A percentile compares a stretch with the other conserved stretches of the same genome.
Evolutionary conservation across 768 basidiomycete species (phyloP).

Genomic region (Inosperma sp.): DNA sequence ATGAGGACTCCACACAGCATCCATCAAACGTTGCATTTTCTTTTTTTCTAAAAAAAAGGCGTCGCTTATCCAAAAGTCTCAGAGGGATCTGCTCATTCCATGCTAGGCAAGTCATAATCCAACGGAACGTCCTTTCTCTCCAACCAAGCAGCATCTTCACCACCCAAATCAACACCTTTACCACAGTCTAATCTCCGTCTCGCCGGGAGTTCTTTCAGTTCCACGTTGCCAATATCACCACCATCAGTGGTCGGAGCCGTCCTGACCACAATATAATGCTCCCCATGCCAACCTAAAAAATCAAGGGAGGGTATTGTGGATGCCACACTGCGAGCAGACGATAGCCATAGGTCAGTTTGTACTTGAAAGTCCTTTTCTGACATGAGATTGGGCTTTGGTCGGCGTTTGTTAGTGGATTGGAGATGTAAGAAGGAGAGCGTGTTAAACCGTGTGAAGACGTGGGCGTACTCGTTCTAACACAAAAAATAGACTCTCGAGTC

Average conservation of each 20-base stretch:
- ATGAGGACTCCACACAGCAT: no score
- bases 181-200: slow-evolving; percentile 57
- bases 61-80: no score
- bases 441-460: slow-evolving; percentile 43
- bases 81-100: slow-evolving; percentile 15
- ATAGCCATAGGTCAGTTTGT: slow-evolving; percentile 56
- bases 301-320: slow-evolving; percentile 48
- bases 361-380: slow-evolving; percentile 56
- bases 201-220: slow-evolving; percentile 58
- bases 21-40: no score
- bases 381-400: slow-evolving; percentile 54
- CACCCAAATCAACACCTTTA: slow-evolving; percentile 60
- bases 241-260: slow-evolving; percentile 12
- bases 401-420: slow-evolving; percentile 40
- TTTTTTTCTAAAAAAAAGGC: no score
- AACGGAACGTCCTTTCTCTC: slow-evolving; percentile 74
- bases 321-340: slow-evolving; percentile 49
- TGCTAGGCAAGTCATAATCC: slow-evolving; percentile 61
- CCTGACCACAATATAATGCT: slow-evolving; percentile 63
- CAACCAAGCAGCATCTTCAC: slow-evolving; percentile 59
- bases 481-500: neutral
- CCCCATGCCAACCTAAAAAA: slow-evolving; percentile 70
- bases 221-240: slow-evolving; percentile 24
- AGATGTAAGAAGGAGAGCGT: slow-evolving; percentile 59
- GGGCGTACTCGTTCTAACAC: slow-evolving; percentile 50